Evolutionary conservation across 2,329 filamentous ascomycete species (phyloP).

Genomic region (Cladosporium austrohemisphaericum): DNA sequence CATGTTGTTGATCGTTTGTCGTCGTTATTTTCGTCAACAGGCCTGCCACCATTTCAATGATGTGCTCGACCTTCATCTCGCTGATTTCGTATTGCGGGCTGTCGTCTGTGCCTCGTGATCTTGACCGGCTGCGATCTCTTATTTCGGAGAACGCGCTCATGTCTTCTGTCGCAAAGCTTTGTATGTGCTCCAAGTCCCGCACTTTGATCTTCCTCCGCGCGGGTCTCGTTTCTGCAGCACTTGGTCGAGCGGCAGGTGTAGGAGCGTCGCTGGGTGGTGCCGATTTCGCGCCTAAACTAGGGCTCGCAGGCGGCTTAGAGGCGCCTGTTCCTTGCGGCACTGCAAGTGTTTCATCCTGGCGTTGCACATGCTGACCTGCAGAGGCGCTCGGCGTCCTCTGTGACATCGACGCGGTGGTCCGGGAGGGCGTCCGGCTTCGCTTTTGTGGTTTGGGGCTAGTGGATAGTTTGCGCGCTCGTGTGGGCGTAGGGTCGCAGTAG

Average conservation of each 20-base stretch:
- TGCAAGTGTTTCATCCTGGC: slow-evolving; percentile 14
- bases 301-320: slow-evolving; percentile 3
- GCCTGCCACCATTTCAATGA: slow-evolving; percentile 98
- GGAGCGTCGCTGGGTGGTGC: slow-evolving; percentile 27
- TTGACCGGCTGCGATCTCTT: slow-evolving; percentile 35
- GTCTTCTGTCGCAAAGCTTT: slow-evolving; percentile 79
- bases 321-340: neutral
- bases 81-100: slow-evolving; percentile 84
- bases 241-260: slow-evolving; percentile 28
- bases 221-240: slow-evolving; percentile 43
- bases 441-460: slow-evolving; percentile 22
- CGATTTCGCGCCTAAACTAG: slow-evolving; percentile 11
- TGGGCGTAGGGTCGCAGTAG: slow-evolving; percentile 24
- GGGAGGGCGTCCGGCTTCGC: slow-evolving; percentile 27
- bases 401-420: slow-evolving; percentile 29
- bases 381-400: slow-evolving; percentile 28
- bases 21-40: slow-evolving; percentile 95
- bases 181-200: slow-evolving; percentile 84
- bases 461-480: slow-evolving; percentile 19
- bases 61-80: slow-evolving; percentile 92
- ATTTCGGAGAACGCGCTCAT: slow-evolving; percentile 55
- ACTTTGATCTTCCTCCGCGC: slow-evolving; percentile 63
- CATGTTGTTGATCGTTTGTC: slow-evolving; percentile 91
- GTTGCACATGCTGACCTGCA: slow-evolving; percentile 4
- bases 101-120: slow-evolving; percentile 47